These are phyloP conservation scores for Apiotrichum porosum DNA, from an alignment of 1,284 basidiomycete species.

Conservation along the genomic window DNA sequence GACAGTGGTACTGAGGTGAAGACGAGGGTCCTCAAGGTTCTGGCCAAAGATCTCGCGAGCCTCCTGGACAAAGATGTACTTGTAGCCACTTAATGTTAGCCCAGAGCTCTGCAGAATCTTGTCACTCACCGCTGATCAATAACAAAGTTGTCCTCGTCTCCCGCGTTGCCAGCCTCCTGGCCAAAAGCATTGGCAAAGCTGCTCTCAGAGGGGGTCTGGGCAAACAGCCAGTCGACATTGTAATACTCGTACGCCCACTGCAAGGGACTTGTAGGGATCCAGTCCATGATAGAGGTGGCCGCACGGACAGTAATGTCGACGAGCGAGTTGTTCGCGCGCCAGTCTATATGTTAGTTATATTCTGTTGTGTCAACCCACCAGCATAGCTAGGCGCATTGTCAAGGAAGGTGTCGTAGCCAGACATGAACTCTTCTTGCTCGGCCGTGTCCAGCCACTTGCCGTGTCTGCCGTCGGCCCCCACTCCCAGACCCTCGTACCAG, in stretches of 20 bases:
- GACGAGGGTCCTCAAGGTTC: slow-evolving; percentile 53
- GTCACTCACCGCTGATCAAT: slow-evolving; percentile 18
- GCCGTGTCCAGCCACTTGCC: slow-evolving; percentile 11
- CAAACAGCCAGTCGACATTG: slow-evolving; percentile 24
- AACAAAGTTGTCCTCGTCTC: slow-evolving; percentile 20
- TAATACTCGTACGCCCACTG: slow-evolving; percentile 24
- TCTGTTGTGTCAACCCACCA: slow-evolving; percentile 4
- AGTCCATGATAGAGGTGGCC: slow-evolving; percentile 23
- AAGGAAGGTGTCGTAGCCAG: slow-evolving; percentile 12
- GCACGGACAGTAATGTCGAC: slow-evolving; percentile 21
- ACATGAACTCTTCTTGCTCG: slow-evolving; percentile 9
- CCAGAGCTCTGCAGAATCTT: no score
- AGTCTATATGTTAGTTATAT: slow-evolving; percentile 5
- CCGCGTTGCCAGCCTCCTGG: slow-evolving; percentile 19
- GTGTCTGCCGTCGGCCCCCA: slow-evolving; percentile 6
- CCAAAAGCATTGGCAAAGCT: slow-evolving; percentile 22
- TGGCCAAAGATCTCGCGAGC: slow-evolving; percentile 59
- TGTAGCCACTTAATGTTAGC: slow-evolving; percentile 51
- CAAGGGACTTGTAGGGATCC: slow-evolving; percentile 18
- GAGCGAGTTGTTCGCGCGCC: slow-evolving; percentile 19
- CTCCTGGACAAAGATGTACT: slow-evolving; percentile 59
- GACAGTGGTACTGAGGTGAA: slow-evolving; percentile 57
- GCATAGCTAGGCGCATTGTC: slow-evolving; percentile 15
- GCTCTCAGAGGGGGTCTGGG: slow-evolving; percentile 18
- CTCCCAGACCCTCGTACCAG: slow-evolving; percentile 14